These are phyloP conservation scores for Penicillium sp. DNA, from an alignment of 2,329 filamentous ascomycete genomes.

Conservation along the genomic window DNA sequence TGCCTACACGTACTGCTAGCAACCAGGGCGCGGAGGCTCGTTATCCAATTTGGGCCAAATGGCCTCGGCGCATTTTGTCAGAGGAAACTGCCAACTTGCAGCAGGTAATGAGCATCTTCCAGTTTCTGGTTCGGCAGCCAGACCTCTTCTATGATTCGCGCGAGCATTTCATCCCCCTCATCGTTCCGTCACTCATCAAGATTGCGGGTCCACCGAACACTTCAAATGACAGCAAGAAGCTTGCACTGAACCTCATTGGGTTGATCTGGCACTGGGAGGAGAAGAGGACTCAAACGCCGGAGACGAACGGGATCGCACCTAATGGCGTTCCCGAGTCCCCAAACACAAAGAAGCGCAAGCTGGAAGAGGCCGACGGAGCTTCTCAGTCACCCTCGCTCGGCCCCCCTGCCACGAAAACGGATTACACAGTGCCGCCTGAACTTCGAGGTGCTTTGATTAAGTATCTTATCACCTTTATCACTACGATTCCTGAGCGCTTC, in stretches of 20 bases:
- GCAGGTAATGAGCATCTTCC: slow-evolving; percentile 96
- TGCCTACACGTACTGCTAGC: slow-evolving; percentile 72
- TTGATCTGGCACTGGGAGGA: slow-evolving; percentile 94
- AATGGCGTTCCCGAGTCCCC: slow-evolving; percentile 68
- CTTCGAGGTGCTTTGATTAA: slow-evolving; percentile 84
- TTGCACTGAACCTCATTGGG: slow-evolving; percentile 87
- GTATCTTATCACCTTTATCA: slow-evolving; percentile 94
- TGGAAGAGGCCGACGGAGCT: slow-evolving; percentile 65
- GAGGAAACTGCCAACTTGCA: slow-evolving; percentile 95
- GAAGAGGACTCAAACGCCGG: slow-evolving; percentile 70
- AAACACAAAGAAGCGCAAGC: slow-evolving; percentile 72
- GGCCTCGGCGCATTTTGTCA: slow-evolving; percentile 85
- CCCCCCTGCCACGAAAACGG: slow-evolving; percentile 49
- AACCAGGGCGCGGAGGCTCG: slow-evolving; percentile 69
- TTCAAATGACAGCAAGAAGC: slow-evolving; percentile 87
- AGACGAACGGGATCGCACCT: slow-evolving; percentile 27
- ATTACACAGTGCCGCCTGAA: slow-evolving; percentile 69
- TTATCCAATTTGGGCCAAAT: slow-evolving; percentile 82
- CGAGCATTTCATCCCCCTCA: slow-evolving; percentile 86
- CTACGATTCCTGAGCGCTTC: slow-evolving; percentile 83
- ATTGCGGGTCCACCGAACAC: slow-evolving; percentile 79
- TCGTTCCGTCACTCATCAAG: slow-evolving; percentile 87
- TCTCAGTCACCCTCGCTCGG: slow-evolving; percentile 56
- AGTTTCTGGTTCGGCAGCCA: slow-evolving; percentile 91
- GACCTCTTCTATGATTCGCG: slow-evolving; percentile 93